Evolutionary conservation across 441 rosid species (phyloP), one percentile per base, ranked within the genome.

Genomic region (Kokia cookei): DNA sequence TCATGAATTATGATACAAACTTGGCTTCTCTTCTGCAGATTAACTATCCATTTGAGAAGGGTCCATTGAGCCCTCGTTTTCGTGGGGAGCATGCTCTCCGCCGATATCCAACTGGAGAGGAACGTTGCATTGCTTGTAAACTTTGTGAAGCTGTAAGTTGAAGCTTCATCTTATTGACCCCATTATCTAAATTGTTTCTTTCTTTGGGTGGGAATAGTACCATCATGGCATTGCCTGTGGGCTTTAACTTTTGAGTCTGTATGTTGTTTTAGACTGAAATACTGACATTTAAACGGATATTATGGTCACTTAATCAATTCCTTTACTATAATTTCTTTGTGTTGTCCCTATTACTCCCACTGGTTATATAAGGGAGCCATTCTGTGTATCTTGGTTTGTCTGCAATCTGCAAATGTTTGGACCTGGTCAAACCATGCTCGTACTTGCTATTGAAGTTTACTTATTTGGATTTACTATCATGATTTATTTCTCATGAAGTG

Each of bases 91-190:
- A 92, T 71, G 97, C 97, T 32, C 96, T 93, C 55, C 88, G 97
- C 17, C 88, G 98, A 62, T 93, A 96, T 78, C 98, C 96, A 72
- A 93, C 96, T 51, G 98, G 99, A 62, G 99, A 96, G 79, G 98
- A 96, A 58, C 97, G 98, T 68, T 96, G 99, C 93, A 96, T 96
- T 85, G 98, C 98, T 72, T 96, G 98, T 82, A 96, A 96, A 87
- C 98, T 96, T 45, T 96, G 98, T 73, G 99, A 93, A 90, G 99
- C 99, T 78, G 98, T 92, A 88, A 92, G 98, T 80, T 74, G 13
- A 55, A 35, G 54, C 22, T 32, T 32, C 11, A 61, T 61, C 43
- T 60, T 14, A 5, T 13, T 73, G 48, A 9, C 47, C 35, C 32
- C 14, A 1, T 11, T 29, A 57, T 42, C 58, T 32, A 43, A 29